Percentiles rank a stretch among this genome's conserved stretches.
Evolutionary conservation across 192 early-diverging fungal species (phyloP).

Genomic region (Linnemannia exigua): DNA sequence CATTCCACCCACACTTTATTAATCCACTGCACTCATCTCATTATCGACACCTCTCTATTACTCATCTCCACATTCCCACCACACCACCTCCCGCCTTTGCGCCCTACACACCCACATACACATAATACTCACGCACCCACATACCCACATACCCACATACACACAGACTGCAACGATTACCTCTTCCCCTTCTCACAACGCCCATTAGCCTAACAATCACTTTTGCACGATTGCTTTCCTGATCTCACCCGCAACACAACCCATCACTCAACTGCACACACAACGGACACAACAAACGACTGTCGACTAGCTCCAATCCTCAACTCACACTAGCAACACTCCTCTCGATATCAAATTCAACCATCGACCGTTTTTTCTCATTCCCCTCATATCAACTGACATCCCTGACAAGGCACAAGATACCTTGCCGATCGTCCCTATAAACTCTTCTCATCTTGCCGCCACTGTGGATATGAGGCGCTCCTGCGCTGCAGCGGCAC

Average conservation of each 20-base stretch:
- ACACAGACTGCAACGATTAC: background rate
- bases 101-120: background rate
- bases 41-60: background rate
- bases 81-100: background rate
- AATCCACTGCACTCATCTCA: background rate
- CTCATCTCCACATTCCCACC: background rate
- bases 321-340: background rate
- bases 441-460: background rate
- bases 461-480: constrained; percentile 28
- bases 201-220: background rate
- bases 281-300: background rate
- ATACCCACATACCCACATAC: background rate
- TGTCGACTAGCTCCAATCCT: background rate
- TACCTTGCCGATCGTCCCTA: constrained; percentile 4
- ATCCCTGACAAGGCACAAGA: background rate
- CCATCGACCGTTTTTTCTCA: background rate
- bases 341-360: background rate
- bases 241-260: background rate
- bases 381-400: background rate
- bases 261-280: too few relatives aligned
- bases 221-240: background rate
- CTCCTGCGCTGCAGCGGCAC: constrained; percentile 31
- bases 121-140: background rate
- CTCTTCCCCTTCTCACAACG: background rate
- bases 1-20: background rate